Evolutionary conservation across 306 rosid species (phyloP), one percentile per base, ranked within the genome.

Genomic region (Fragaria ananassa): DNA sequence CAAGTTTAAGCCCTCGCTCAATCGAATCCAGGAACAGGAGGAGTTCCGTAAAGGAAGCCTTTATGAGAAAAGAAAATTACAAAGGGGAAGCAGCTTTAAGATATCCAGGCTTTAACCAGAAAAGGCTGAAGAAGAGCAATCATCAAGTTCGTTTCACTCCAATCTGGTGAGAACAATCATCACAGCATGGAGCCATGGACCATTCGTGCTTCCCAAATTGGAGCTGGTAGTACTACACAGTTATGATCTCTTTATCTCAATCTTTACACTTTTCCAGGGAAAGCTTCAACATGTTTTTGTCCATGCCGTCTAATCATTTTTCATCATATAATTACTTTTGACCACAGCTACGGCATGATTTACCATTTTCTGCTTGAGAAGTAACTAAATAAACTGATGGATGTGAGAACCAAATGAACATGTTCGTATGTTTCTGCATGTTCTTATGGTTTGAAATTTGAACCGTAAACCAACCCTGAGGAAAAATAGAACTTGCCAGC

Each of bases 81-180:
- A 29, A 35, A 64, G 69, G 67, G 41, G 14, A 17, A 64, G 69
- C 44, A 64, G 1, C 69, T 35, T 64, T 35, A 31, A 18, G 69
- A 64, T 15, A 64, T 64, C 45, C 69, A 34, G 69, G 69, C 46
- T 64, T 64, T 35, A 64, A 1, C 13, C 69, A 64, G 46, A 64
- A 64, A 64, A 64, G 69, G 69, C 13, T 34, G 69, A 35, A 35
- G 69, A 64, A 64, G 69, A 64, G 69, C 69, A 64, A 64, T 64
- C 25, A 64, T 64, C 25, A 8, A 35, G 46, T 18, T 8, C 45
- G 8, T n/a, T 35, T 35, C 25, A 64, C 46, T 63, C 44, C 4
- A 12, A 19, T 27, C 65, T 27, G 37, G 44, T 15, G 68, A 29
- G 42, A 34, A 6, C 44, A 6, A 31, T 62, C n/a, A 62, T 62